Base-by-base conservation (phyloP, 192 early-diverging fungal genomes). In the Dimargaris xerosporica region DNA sequence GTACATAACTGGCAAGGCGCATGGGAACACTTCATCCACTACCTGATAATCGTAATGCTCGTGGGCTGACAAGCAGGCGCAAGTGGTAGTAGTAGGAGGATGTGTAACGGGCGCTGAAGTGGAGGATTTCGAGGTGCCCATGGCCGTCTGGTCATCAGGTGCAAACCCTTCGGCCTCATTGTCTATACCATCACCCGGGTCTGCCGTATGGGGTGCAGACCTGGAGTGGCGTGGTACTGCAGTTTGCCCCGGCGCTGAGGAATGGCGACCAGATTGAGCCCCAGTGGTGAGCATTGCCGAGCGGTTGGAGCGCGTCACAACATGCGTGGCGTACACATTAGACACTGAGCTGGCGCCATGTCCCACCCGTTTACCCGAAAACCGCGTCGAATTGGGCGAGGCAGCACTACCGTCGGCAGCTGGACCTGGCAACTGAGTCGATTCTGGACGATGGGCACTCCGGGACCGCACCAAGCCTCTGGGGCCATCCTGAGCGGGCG, bases 211-310 rank as follows among this genome's bases (percentile, higher is more conserved):
- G 34, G 34, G 34, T 39, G 34, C 34, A 39, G 34, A 39, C 34
- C 7, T 39, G 34, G 34, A 39, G 34, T 39, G 34, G 34, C 34
- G 34, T 39, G 34, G 34, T 39, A 39, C 34, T 7, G 34, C 34
- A 39, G 7, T 7, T 7, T 39, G 34, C 34, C 34, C 34, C 34
- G 2, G 34, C 3, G 34, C 34, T 39, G 34, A 7, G 34, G 34
- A 39, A 7, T 39, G 34, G 7, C 34, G 34, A 39, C 34, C 34
- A 39, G 34, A 39, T 39, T 39, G 34, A 19, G 50, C 28, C 11
- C 50, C 28, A n/a, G 58, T 44, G 16, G 30, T 44, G n/a, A 60
- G 58, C 58, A 60, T 60, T 2, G 58, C 58, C n/a, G 58, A 60
- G 12, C 58, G 58, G 58, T 60, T 43, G 0, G 58, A 60, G 16